Evolutionary conservation across 2,329 filamentous ascomycete species (phyloP).

Genomic region (Juglanconis juglandina): DNA sequence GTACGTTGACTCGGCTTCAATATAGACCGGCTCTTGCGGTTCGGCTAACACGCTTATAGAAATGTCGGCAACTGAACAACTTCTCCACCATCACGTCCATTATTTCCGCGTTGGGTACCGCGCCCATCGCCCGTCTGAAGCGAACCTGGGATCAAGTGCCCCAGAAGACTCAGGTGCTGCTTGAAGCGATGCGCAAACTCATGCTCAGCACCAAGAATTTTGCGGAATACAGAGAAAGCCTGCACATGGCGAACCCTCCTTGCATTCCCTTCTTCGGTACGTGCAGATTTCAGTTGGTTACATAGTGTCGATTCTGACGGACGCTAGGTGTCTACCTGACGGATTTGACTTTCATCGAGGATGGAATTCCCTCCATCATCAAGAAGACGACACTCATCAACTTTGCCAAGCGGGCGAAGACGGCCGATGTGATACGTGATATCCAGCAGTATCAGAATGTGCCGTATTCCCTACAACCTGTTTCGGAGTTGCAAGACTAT

Average conservation of each 20-base stretch:
- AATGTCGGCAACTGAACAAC: slow-evolving; percentile 91
- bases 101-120: slow-evolving; percentile 90
- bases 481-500: slow-evolving; percentile 92
- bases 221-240: slow-evolving; percentile 87
- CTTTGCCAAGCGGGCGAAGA: slow-evolving; percentile 97
- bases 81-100: slow-evolving; percentile 97
- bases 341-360: slow-evolving; percentile 96
- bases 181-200: slow-evolving; percentile 88
- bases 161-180: slow-evolving; percentile 70
- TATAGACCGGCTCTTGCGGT: background rate
- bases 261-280: slow-evolving; percentile 97
- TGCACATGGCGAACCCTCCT: slow-evolving; percentile 90
- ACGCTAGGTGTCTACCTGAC: slow-evolving; percentile 84
- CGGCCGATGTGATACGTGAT: slow-evolving; percentile 94
- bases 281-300: slow-evolving; percentile 22
- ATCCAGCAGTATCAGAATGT: slow-evolving; percentile 99
- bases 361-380: slow-evolving; percentile 92
- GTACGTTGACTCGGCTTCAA: slow-evolving; percentile 52
- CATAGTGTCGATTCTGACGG: slow-evolving; percentile 16
- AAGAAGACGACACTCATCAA: slow-evolving; percentile 98
- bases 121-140: slow-evolving; percentile 88
- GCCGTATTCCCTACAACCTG: slow-evolving; percentile 86
- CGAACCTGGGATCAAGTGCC: slow-evolving; percentile 94
- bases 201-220: slow-evolving; percentile 99
- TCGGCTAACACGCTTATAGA: slow-evolving; percentile 49